Base-by-base conservation (phyloP, 495 filamentous ascomycete genomes). In the Penicillium paradoxum region DNA sequence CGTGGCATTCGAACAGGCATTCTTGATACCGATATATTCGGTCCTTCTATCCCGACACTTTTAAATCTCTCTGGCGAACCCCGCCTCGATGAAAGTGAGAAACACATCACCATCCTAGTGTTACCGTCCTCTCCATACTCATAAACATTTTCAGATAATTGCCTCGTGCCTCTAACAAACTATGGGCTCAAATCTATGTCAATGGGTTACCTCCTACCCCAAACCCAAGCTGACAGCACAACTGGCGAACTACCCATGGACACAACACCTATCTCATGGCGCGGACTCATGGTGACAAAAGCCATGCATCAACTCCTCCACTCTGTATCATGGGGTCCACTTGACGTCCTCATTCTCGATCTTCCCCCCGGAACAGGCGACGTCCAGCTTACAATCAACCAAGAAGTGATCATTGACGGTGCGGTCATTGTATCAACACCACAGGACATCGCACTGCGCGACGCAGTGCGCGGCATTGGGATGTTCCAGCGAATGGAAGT, bases 131-230 rank as follows among this genome's bases (percentile, higher is more conserved):
- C 7, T 13, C 13, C 27, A 40, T 45, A 34, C 34, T 52, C 19
- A 34, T 49, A n/a, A 49, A 49, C 3, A 14, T 40, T 17, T 6
- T 13, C n/a, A 88, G 85, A 85, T 53, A 88, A 95, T 66, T 87
- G 87, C 57, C 78, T 99, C 7, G 48, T 97, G 19, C 95, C 95
- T 0, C 70, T 97, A 21, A 87, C 85, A n/a, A 96, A 93, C 64
- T 97, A 97, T 73, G 95, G 92, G 49, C 79, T 99, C 53, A 92
- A 95, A 68, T 91, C 88, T 36, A 97, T 97, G 93, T 96, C 90
- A 3, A 96, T 99, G 86, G 95, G 95, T 41, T 97, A 96, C 60
- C 80, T 97, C 10, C 81, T 95, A 13, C 74, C 74, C 2, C 67
- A 67, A 58, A 66, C 68, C 22, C 48, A 62, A 53, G 37, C 65